phyloP scores from a whole-genome alignment of 108 stramenopile genomes.

The Asterionellopsis glacialis region DNA sequence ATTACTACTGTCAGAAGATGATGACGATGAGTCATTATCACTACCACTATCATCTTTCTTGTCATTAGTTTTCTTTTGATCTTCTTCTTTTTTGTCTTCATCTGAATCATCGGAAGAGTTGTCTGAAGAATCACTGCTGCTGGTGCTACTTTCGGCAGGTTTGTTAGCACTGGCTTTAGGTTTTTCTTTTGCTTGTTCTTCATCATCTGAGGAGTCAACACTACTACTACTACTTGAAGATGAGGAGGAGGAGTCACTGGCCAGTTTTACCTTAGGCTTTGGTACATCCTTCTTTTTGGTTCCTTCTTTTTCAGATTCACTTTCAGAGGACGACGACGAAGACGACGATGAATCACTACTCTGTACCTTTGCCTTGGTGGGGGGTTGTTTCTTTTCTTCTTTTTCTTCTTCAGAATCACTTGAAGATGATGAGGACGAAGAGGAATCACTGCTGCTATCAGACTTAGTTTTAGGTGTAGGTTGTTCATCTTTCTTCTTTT shows the following conservation, averaged over 20 bases:
- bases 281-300: neutral
- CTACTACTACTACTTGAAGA: conserved; percentile 4
- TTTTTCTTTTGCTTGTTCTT: neutral
- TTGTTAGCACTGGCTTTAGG: conserved; percentile 11
- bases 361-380: neutral
- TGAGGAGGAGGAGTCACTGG: conserved; percentile 8
- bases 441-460: neutral
- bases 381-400: neutral
- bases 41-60: neutral
- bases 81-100: conserved; percentile 1
- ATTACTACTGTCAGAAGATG: neutral
- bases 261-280: neutral
- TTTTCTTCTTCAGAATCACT: too few species aligned
- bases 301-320: conserved; percentile 10
- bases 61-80: neutral
- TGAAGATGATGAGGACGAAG: too few species aligned
- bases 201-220: conserved; percentile 11
- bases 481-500: conserved; percentile 1
- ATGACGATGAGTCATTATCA: neutral
- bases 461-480: neutral
- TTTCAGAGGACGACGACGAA: conserved; percentile 3
- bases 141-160: neutral
- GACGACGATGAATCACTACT: too few species aligned
- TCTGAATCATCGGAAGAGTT: conserved; percentile 19
- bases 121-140: conserved; percentile 2